phyloP scores from a whole-genome alignment of 2,329 filamentous ascomycete species.

The Neofusicoccum sp. region DNA sequence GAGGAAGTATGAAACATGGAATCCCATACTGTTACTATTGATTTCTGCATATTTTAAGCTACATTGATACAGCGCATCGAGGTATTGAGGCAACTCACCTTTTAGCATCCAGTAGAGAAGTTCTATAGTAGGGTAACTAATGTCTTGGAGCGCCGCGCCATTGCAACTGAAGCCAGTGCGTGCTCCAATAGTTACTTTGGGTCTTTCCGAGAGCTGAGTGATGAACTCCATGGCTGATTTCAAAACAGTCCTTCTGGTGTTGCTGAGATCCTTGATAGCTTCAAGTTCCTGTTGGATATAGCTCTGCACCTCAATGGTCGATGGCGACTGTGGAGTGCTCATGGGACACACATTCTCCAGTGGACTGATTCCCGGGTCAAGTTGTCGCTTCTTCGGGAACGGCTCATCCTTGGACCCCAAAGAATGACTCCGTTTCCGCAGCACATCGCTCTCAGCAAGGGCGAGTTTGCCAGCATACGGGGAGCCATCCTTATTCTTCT shows the following conservation, averaged over 20 bases:
- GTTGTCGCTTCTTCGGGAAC: not conserved
- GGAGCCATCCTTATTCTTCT: not conserved
- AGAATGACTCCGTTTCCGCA: not conserved
- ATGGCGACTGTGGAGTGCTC: slow-evolving; percentile 6
- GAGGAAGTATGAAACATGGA: slow-evolving; percentile 2
- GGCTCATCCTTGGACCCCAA: slow-evolving; percentile 3
- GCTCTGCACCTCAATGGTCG: not conserved
- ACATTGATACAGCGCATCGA: too few relatives aligned
- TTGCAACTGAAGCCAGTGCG: not conserved
- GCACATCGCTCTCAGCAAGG: not conserved
- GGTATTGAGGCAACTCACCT: not conserved
- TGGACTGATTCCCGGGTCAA: not conserved
- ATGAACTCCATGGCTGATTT: not conserved
- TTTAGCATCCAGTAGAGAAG: slow-evolving; percentile 12
- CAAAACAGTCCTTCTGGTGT: not conserved
- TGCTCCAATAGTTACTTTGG: not conserved
- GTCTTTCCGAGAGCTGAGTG: not conserved
- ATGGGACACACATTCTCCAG: not conserved
- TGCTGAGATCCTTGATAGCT: slow-evolving; percentile 5
- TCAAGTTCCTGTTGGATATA: slow-evolving; percentile 2
- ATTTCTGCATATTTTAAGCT: not conserved
- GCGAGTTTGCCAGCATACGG: not conserved
- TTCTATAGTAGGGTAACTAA: not conserved
- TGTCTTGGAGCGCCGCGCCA: not conserved
- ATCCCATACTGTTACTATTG: not conserved